A percentile compares a stretch with the other conserved stretches of the same genome.
Conservation (phyloP, 192 early-diverging fungal genomes). For the Coemansia biformis region DNA sequence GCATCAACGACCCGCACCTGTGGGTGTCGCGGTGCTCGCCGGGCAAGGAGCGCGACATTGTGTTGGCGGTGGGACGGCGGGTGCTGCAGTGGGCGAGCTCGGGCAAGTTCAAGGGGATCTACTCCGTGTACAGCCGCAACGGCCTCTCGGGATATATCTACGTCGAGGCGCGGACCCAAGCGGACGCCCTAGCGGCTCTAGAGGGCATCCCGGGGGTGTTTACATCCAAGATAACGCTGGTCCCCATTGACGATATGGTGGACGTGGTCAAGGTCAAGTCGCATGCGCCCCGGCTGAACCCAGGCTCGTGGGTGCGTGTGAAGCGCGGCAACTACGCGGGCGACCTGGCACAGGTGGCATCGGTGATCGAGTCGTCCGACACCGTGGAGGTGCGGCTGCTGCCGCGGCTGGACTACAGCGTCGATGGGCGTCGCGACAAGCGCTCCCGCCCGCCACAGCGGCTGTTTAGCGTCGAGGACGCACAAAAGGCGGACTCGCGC, state of each 20-base stretch:
- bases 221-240: slow-evolving; percentile 62
- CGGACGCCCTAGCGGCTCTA: slow-evolving; percentile 73
- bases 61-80: slow-evolving; percentile 71
- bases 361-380: slow-evolving; percentile 62
- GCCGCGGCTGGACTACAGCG: slow-evolving; percentile 63
- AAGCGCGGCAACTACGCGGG: slow-evolving; percentile 89
- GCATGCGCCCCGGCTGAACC: slow-evolving; percentile 52
- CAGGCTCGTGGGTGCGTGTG: slow-evolving; percentile 80
- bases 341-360: slow-evolving; percentile 81
- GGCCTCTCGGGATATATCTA: slow-evolving; percentile 87
- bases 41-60: slow-evolving; percentile 85
- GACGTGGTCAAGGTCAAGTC: slow-evolving; percentile 76
- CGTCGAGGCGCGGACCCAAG: slow-evolving; percentile 75
- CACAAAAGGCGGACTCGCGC: slow-evolving; percentile 53
- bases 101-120: slow-evolving; percentile 62
- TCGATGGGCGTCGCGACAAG: slow-evolving; percentile 26
- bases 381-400: slow-evolving; percentile 62
- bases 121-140: slow-evolving; percentile 78
- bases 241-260: slow-evolving; percentile 89
- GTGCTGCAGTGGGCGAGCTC: slow-evolving; percentile 63
- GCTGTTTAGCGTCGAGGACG: slow-evolving; percentile 58
- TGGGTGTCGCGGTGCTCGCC: slow-evolving; percentile 84
- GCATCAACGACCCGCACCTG: slow-evolving; percentile 81
- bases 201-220: slow-evolving; percentile 75
- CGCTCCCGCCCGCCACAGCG: slow-evolving; percentile 61